These are phyloP conservation scores for Lablab purpureus DNA, from an alignment of 306 rosid genomes.

Conservation along the genomic window DNA sequence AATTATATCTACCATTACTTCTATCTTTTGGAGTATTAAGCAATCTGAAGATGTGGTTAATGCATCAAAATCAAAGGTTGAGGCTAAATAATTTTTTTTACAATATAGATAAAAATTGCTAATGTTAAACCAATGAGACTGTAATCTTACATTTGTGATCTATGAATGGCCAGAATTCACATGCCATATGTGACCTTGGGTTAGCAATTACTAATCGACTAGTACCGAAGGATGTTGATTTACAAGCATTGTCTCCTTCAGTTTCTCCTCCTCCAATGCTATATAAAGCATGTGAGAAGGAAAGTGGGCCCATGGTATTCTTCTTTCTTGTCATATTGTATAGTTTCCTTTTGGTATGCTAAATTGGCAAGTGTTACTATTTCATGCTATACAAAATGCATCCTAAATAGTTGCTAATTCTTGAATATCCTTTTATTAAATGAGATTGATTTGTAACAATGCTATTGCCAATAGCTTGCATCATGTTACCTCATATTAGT, in stretches of 20 bases:
- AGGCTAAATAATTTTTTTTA: constrained; percentile 14
- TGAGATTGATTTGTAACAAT: constrained; percentile 40
- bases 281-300: constrained; percentile 77
- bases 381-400: constrained; percentile 11
- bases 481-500: constrained; percentile 31
- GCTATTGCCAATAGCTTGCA: constrained; percentile 2
- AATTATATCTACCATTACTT: constrained; percentile 58
- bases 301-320: constrained; percentile 69
- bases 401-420: constrained; percentile 32
- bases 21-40: constrained; percentile 84
- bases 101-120: constrained; percentile 23
- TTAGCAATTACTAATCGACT: constrained; percentile 79
- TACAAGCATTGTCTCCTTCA: constrained; percentile 60
- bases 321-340: constrained; percentile 37
- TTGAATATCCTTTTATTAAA: constrained; percentile 30
- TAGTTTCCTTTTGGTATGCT: constrained; percentile 38
- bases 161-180: constrained; percentile 78
- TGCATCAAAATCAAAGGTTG: constrained; percentile 86
- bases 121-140: constrained; percentile 27
- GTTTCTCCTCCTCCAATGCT: constrained; percentile 71
- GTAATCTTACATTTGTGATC: constrained; percentile 47
- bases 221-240: constrained; percentile 62
- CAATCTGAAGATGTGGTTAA: constrained; percentile 77
- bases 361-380: constrained; percentile 33
- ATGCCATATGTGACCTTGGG: constrained; percentile 96